Evolutionary conservation across 805 yeast genomes (phyloP), one percentile per base, ranked within the genome.

Genomic region (Limtongia smithiae): DNA sequence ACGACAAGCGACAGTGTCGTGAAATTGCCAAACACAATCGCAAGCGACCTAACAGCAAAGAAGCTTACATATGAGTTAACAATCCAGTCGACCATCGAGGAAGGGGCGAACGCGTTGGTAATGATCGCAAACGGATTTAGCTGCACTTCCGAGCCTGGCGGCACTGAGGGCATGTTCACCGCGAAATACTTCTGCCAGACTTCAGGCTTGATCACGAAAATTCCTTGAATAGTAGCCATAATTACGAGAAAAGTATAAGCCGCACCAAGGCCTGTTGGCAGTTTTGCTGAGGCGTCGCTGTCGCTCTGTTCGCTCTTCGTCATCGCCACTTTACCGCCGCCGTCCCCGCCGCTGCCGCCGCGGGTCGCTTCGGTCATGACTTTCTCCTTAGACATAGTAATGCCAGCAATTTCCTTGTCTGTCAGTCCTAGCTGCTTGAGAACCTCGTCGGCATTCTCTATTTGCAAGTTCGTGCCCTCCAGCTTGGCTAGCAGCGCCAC

Each of bases 21-120:
- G 7, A 25, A 14, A 20, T 37, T 49, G 12, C 54, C 54, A 20
- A 44, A 46, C n/a, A 48, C 41, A 32, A 48, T 37, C 9, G 54
- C 48, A n/a, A 41, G 8, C 17, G 37, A 22, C 6, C 57, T 38
- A 15, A 49, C 22, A 1, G 54, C 40, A 27, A 37, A 52, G 40
- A 42, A 52, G 2, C 40, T 46, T 4, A 49, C 48, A 28, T 35
- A 48, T 2, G 48, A 14, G 34, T 49, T 52, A 28, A 46, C 27
- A 2, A 41, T 17, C 44, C 46, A 44, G 21, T 49, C 50, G 9
- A 22, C 24, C 27, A 43, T 28, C n/a, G 45, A 18, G 14, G 33
- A 27, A 6, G 57, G 47, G 9, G 57, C 38, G 18, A 48, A 41
- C 30, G 44, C 44, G 36, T 44, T 52, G 8, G 37, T 8, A 8